phyloP scores from a whole-genome alignment of 1,284 basidiomycete genomes.

The Rhodotorula glutinis region DNA sequence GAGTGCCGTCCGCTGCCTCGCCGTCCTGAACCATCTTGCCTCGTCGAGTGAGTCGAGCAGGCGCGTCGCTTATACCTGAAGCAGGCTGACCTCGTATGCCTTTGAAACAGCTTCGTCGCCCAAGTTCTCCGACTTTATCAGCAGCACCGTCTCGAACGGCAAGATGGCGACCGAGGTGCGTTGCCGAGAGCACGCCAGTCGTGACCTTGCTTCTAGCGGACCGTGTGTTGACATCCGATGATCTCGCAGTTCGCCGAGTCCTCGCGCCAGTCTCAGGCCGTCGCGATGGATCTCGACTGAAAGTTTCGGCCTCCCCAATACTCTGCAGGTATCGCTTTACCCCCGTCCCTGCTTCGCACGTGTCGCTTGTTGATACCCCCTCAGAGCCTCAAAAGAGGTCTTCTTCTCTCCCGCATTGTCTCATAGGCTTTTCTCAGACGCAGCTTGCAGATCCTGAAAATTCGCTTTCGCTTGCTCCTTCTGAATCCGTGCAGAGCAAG shows the following conservation, averaged over 20 bases:
- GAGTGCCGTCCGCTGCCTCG: constrained; percentile 46
- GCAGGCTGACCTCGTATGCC: too few species aligned
- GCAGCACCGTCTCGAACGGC: constrained; percentile 18
- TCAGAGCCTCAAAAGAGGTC: background rate
- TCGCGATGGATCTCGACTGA: constrained; percentile 33
- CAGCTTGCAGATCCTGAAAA: background rate
- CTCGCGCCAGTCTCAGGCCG: constrained; percentile 13
- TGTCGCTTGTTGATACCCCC: background rate
- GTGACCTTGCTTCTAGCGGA: too few species aligned
- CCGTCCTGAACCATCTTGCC: constrained; percentile 23
- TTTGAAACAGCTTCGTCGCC: constrained; percentile 1
- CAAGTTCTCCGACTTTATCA: constrained; percentile 26
- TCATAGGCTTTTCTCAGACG: background rate
- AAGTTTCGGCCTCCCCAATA: background rate
- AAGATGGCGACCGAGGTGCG: constrained; percentile 23
- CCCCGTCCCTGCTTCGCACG: background rate
- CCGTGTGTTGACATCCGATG: too few species aligned
- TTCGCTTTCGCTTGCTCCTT: too few species aligned
- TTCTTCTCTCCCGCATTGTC: background rate
- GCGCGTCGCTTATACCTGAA: too few species aligned
- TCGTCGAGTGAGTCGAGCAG: constrained; percentile 7
- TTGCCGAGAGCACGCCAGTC: too few species aligned
- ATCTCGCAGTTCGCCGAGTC: constrained; percentile 21
- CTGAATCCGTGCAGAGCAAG: too few species aligned
- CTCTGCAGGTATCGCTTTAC: background rate